Conservation (phyloP, 768 basidiomycete species). For the Lentinula sp. region DNA sequence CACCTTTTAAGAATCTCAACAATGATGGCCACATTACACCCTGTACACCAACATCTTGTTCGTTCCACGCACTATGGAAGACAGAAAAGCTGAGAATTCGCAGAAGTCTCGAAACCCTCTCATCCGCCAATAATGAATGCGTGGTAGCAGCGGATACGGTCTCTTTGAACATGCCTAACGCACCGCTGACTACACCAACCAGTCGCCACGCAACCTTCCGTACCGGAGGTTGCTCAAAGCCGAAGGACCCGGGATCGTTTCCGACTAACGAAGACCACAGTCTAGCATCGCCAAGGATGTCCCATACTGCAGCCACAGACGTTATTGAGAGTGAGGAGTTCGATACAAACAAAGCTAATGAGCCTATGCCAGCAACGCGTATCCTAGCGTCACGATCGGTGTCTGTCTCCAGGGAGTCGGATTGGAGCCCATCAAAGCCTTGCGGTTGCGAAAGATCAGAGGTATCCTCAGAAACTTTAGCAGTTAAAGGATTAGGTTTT, state of each 20-base stretch:
- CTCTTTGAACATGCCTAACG: constrained; percentile 21
- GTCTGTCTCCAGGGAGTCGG: constrained; percentile 40
- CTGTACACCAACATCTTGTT: constrained; percentile 67
- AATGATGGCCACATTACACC: constrained; percentile 64
- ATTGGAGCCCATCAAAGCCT: constrained; percentile 44
- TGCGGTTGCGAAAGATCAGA: constrained; percentile 20
- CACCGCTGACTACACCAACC: constrained; percentile 29
- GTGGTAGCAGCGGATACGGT: neutral
- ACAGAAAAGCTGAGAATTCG: constrained; percentile 48
- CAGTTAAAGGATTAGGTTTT: constrained; percentile 13
- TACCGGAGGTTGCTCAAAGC: constrained; percentile 62
- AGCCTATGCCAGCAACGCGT: constrained; percentile 63
- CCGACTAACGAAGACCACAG: constrained; percentile 56
- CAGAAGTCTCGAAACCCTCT: constrained; percentile 20
- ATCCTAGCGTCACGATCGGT: constrained; percentile 65
- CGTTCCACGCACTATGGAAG: constrained; percentile 63
- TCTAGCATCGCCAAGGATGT: constrained; percentile 40
- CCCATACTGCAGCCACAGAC: constrained; percentile 18
- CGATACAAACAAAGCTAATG: constrained; percentile 56
- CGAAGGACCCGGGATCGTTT: constrained; percentile 42
- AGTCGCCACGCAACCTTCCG: constrained; percentile 66
- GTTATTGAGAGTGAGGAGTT: constrained; percentile 14
- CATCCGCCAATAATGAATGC: constrained; percentile 14
- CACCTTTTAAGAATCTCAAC: constrained; percentile 68
- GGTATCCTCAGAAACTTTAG: constrained; percentile 26